Evolutionary conservation across 164 flowering plant species (phyloP).

Genomic region (Vitis amurensis): DNA sequence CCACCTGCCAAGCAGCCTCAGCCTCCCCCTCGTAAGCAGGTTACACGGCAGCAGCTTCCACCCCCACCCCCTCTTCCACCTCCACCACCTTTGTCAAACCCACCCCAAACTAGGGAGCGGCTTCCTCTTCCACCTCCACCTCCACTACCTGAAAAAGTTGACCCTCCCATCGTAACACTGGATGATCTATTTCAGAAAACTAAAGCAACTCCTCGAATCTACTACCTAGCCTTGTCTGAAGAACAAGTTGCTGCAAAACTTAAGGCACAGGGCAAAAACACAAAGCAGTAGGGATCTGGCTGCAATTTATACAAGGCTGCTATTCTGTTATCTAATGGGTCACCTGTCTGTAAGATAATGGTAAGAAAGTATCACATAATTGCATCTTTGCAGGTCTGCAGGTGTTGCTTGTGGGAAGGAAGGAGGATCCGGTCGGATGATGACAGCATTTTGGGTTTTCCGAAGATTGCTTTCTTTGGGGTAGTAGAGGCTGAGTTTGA

Average conservation of each 20-base stretch:
- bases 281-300: slow-evolving; percentile 37
- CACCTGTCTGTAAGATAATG: slow-evolving; percentile 19
- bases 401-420: slow-evolving; percentile 18
- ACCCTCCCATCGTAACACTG: slow-evolving; percentile 73
- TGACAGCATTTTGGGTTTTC: slow-evolving; percentile 9
- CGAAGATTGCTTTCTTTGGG: slow-evolving; percentile 2
- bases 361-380: slow-evolving; percentile 31
- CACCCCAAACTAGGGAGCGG: slow-evolving; percentile 46
- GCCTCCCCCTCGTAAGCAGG: slow-evolving; percentile 55
- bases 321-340: slow-evolving; percentile 11
- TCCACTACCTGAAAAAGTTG: slow-evolving; percentile 41
- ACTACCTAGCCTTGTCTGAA: slow-evolving; percentile 82
- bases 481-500: slow-evolving; percentile 3
- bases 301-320: slow-evolving; percentile 12
- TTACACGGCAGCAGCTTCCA: slow-evolving; percentile 25
- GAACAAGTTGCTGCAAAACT: slow-evolving; percentile 72
- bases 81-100: slow-evolving; percentile 50
- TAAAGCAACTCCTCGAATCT: slow-evolving; percentile 73
- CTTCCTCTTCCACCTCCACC: slow-evolving; percentile 57
- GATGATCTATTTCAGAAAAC: slow-evolving; percentile 89
- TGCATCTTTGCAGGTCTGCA: slow-evolving; percentile 54
- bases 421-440: slow-evolving; percentile 6
- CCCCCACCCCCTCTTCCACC: slow-evolving; percentile 60
- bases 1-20: slow-evolving; percentile 29
- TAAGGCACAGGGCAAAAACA: slow-evolving; percentile 37